Percentiles rank a stretch among this genome's conserved stretches.
These are phyloP conservation scores for Athelia sp. DNA, from an alignment of 1,284 basidiomycete species.

Conservation along the genomic window DNA sequence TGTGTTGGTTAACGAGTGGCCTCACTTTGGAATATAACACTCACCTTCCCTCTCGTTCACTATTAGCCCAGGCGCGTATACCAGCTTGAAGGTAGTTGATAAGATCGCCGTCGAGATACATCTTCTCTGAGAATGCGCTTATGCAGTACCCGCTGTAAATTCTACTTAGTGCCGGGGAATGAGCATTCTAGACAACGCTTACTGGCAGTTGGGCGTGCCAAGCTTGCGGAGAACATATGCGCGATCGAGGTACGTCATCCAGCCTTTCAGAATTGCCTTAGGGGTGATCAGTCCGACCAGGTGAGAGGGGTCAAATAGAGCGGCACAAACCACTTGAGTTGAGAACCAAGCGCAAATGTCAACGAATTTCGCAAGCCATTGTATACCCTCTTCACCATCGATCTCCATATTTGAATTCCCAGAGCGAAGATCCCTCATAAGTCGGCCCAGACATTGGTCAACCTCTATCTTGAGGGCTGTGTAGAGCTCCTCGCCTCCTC, in stretches of 20 bases:
- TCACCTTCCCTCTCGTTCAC: slow-evolving; percentile 49
- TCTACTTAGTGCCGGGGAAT: neutral
- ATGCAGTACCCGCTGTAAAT: neutral
- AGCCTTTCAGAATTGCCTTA: slow-evolving; percentile 48
- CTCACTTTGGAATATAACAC: slow-evolving; percentile 6
- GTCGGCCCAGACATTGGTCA: slow-evolving; percentile 37
- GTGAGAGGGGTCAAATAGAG: neutral
- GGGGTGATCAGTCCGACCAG: neutral
- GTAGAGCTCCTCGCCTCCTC: slow-evolving; percentile 53
- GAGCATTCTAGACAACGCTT: too few relatives aligned
- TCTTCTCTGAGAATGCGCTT: slow-evolving; percentile 38
- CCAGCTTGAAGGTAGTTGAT: slow-evolving; percentile 40
- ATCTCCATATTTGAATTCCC: neutral
- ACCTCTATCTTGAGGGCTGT: slow-evolving; percentile 47
- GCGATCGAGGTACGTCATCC: slow-evolving; percentile 63
- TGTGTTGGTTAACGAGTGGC: neutral
- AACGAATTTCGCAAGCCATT: slow-evolving; percentile 52
- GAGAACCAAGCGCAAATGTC: slow-evolving; percentile 59
- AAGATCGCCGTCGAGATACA: slow-evolving; percentile 49
- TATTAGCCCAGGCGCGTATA: slow-evolving; percentile 50
- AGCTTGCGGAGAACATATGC: slow-evolving; percentile 40
- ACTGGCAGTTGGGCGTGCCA: slow-evolving; percentile 37
- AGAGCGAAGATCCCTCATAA: slow-evolving; percentile 32
- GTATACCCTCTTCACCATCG: slow-evolving; percentile 19
- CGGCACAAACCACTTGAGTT: slow-evolving; percentile 45